Evolutionary conservation across 1,284 basidiomycete species (phyloP).

Genomic region (Gymnopus androsaceus): DNA sequence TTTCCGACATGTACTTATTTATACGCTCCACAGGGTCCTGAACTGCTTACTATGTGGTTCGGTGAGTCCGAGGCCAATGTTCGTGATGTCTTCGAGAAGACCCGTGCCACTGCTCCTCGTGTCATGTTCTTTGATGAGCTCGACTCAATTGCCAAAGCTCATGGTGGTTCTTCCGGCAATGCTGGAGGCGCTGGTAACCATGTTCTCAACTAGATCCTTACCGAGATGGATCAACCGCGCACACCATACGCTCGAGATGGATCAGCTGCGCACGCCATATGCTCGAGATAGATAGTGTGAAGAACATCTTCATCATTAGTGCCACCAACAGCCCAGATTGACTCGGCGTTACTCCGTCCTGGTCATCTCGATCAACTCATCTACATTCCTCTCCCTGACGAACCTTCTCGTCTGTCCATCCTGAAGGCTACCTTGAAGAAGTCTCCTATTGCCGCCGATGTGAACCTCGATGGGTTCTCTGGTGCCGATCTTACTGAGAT

Average conservation of each 20-base stretch:
- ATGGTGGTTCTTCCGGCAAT: slow-evolving; percentile 85
- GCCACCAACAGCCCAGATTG: slow-evolving; percentile 99
- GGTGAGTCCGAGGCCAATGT: slow-evolving; percentile 99
- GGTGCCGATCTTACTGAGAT: slow-evolving; percentile 99
- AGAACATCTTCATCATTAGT: slow-evolving; percentile 99
- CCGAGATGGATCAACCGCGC: slow-evolving; percentile 99
- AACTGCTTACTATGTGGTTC: slow-evolving; percentile 99
- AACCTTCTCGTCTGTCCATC: slow-evolving; percentile 88
- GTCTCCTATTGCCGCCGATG: slow-evolving; percentile 85
- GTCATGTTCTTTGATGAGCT: slow-evolving; percentile 99
- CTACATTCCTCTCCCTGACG: slow-evolving; percentile 94
- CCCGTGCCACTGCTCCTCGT: slow-evolving; percentile 96
- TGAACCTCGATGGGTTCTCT: slow-evolving; percentile 92
- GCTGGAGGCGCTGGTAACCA: slow-evolving; percentile 95
- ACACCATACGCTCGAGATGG: too few species aligned
- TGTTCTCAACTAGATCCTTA: slow-evolving; percentile 95
- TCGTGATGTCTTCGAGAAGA: slow-evolving; percentile 99
- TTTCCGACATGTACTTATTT: slow-evolving; percentile 8
- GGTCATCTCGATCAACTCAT: slow-evolving; percentile 98
- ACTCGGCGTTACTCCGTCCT: slow-evolving; percentile 94
- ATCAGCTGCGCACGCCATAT: too few species aligned
- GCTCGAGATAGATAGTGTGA: too few species aligned
- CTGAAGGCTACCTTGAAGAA: slow-evolving; percentile 91
- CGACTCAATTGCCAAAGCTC: slow-evolving; percentile 97
- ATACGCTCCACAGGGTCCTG: slow-evolving; percentile 73